These are phyloP conservation scores for Scutellaria minor DNA, from an alignment of 257 asterid species.

Conservation along the genomic window DNA sequence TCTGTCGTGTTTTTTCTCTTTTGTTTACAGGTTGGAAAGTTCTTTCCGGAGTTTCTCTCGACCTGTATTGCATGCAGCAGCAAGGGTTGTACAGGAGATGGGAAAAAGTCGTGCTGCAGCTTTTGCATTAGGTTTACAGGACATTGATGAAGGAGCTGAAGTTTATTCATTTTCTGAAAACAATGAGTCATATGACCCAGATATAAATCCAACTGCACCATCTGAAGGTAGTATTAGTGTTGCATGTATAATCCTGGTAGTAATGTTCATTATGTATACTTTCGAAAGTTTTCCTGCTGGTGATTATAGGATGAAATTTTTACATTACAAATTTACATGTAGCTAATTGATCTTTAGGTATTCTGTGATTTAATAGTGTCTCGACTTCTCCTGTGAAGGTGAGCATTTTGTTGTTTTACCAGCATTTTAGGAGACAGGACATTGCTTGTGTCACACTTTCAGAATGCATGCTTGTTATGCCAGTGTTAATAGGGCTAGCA, in stretches of 20 bases:
- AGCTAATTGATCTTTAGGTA: background rate
- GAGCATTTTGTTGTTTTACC: conserved; percentile 16
- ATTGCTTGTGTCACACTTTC: conserved; percentile 4
- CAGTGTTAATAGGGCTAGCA: conserved; percentile 11
- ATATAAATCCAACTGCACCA: conserved; percentile 79
- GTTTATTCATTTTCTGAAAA: conserved; percentile 68
- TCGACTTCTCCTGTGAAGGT: conserved; percentile 11
- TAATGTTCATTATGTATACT: conserved; percentile 23
- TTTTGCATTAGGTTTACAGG: conserved; percentile 88
- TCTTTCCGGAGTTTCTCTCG: conserved; percentile 96
- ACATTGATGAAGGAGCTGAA: conserved; percentile 90
- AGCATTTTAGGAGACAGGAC: conserved; percentile 26
- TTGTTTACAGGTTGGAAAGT: conserved; percentile 75
- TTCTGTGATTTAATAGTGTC: background rate
- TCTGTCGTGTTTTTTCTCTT: conserved; percentile 32
- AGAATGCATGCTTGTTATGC: conserved; percentile 11
- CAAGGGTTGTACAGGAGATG: conserved; percentile 99
- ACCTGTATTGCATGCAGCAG: conserved; percentile 96
- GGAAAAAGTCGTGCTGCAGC: conserved; percentile 99
- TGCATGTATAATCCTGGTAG: conserved; percentile 29
- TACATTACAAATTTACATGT: background rate
- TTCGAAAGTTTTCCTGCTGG: conserved; percentile 18
- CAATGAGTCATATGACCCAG: conserved; percentile 73
- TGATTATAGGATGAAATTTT: conserved; percentile 20
- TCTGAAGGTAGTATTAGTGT: conserved; percentile 70